Evolutionary conservation across 805 yeast species (phyloP).

Genomic region (Novakomyces olei): DNA sequence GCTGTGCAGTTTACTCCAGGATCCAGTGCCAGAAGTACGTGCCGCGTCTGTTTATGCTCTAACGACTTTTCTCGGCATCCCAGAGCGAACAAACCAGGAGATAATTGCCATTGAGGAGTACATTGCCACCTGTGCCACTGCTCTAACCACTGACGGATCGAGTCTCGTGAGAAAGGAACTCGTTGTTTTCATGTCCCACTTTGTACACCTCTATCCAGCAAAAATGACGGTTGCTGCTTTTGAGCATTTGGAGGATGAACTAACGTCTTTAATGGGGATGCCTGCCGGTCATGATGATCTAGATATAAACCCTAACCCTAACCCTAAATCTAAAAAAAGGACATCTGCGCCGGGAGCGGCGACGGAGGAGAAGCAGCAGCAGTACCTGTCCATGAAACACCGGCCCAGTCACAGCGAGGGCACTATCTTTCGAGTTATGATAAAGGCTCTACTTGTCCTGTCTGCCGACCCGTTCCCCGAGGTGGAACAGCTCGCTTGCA

Average conservation of each 20-base stretch:
- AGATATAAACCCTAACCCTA: no score
- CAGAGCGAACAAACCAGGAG: constrained; percentile 9
- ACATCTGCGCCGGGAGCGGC: no score
- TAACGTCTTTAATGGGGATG: no score
- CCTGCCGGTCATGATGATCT: no score
- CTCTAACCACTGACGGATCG: constrained; percentile 66
- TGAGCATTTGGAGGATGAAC: no score
- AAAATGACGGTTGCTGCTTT: constrained; percentile 72
- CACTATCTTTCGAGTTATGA: no score
- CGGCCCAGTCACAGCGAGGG: no score
- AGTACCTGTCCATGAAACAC: no score
- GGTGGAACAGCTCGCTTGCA: constrained; percentile 49
- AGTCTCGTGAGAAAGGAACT: constrained; percentile 73
- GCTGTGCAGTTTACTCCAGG: constrained; percentile 38
- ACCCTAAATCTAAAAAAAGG: no score
- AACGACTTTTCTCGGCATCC: constrained; percentile 36
- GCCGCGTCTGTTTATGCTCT: constrained; percentile 61
- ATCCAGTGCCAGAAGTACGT: constrained; percentile 89
- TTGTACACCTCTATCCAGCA: constrained; percentile 43
- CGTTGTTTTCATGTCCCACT: constrained; percentile 50
- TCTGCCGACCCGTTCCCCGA: constrained; percentile 78
- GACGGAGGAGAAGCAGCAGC: no score
- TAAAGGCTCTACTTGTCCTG: constrained; percentile 49
- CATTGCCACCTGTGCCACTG: constrained; percentile 44
- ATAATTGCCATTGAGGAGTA: constrained; percentile 16